Conservation (phyloP, 306 rosid species). For the Lathyrus aphaca region DNA sequence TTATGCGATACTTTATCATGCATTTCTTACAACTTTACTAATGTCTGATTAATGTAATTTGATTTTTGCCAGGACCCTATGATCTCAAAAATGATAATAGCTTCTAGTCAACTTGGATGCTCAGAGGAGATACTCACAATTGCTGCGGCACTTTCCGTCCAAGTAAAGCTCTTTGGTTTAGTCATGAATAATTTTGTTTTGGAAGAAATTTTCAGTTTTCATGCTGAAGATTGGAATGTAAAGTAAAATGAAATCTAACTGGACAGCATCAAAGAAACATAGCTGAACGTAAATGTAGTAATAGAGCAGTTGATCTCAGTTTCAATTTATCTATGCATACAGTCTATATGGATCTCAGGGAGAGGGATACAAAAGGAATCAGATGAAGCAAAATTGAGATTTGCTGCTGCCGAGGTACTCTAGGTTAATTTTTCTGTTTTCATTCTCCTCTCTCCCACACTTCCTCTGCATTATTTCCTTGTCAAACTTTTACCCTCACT, state of each 20-base stretch:
- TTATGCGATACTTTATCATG: background rate
- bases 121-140: conserved; percentile 90
- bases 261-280: conserved; percentile 16
- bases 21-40: conserved; percentile 22
- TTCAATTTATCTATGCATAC: conserved; percentile 45
- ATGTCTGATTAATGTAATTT: conserved; percentile 10
- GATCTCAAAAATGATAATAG: conserved; percentile 92
- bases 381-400: conserved; percentile 93
- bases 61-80: conserved; percentile 73
- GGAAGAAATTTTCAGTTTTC: conserved; percentile 17
- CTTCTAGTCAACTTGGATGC: conserved; percentile 82
- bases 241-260: conserved; percentile 24
- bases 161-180: conserved; percentile 54
- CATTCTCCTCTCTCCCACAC: conserved; percentile 1
- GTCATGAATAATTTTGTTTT: conserved; percentile 21
- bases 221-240: conserved; percentile 9
- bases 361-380: conserved; percentile 86
- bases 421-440: conserved; percentile 15
- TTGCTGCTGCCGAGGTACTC: conserved; percentile 89
- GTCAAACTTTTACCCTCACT: conserved; percentile 23
- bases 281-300: conserved; percentile 3
- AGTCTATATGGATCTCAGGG: conserved; percentile 89
- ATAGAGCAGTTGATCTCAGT: conserved; percentile 37
- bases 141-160: conserved; percentile 88
- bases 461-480: conserved; percentile 25